phyloP scores from a whole-genome alignment of 139 green algal species.

The Chlamydomonas sphaeroides region DNA sequence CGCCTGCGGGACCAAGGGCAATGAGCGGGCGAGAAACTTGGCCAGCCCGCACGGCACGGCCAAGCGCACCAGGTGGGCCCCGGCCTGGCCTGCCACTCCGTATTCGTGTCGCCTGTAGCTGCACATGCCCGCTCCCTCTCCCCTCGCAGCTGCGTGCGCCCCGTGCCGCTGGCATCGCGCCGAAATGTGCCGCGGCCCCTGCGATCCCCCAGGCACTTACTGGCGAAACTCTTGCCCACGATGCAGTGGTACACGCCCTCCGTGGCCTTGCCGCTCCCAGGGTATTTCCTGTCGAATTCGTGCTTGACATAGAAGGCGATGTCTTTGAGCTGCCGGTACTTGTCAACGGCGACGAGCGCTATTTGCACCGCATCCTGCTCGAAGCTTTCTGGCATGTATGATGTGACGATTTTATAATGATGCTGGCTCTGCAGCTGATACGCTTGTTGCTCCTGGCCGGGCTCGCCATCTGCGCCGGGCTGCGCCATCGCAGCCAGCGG shows the following conservation, averaged over 20 bases:
- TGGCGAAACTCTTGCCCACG: constrained; percentile 79
- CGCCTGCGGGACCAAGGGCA: constrained; percentile 52
- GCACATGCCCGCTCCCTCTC: too few relatives aligned
- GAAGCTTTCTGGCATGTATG: constrained; percentile 59
- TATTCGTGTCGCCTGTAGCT: too few relatives aligned
- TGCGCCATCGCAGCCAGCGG: constrained; percentile 24
- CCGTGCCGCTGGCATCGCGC: too few relatives aligned
- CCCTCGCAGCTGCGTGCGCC: too few relatives aligned
- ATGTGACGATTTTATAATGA: constrained; percentile 55
- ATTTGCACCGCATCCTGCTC: constrained; percentile 66
- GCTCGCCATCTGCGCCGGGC: constrained; percentile 8
- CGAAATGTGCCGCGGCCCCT: too few relatives aligned
- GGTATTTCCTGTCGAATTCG: constrained; percentile 79
- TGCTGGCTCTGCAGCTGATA: constrained; percentile 56
- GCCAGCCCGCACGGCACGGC: too few relatives aligned
- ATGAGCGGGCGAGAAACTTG: too few relatives aligned
- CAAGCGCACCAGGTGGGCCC: too few relatives aligned
- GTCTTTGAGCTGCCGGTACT: constrained; percentile 73
- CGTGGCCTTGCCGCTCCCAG: constrained; percentile 75
- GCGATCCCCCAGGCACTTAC: constrained; percentile 46
- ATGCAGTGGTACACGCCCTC: constrained; percentile 86
- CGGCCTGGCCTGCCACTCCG: too few relatives aligned
- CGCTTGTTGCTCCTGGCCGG: constrained; percentile 35
- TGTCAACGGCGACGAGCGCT: constrained; percentile 56
- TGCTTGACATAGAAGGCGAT: constrained; percentile 80